Base-by-base conservation (phyloP, 345 rosid species). In the Nephelium lappaceum region DNA sequence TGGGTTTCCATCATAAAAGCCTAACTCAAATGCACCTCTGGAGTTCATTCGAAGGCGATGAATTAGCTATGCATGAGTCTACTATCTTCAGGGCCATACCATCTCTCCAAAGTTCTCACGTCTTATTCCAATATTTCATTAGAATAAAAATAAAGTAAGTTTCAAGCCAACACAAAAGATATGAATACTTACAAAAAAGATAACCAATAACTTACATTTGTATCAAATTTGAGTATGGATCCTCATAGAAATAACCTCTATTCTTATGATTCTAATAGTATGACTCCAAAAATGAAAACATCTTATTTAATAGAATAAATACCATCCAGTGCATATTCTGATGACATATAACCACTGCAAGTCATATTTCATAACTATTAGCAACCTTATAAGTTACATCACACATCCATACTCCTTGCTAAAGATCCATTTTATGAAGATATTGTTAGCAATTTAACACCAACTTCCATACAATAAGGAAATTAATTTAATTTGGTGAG, bases 51-150 rank as follows among this genome's bases (percentile, higher is more conserved):
- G 21, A 23, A n/a, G 81, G 57, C 51, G 36, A 21, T 10, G 67
- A 39, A 8, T 38, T 18, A 23, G 18, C 41, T 55, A 72, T 47
- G 18, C 23, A 36, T n/a, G 41, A 8, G 53, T 79, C 77, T 3
- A 79, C 65, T 47, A 79, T 31, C 21, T 79, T 71, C 67, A 79
- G 10, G 39, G 67, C 55, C 67, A 10, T 65, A 19, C 65, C 81
- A 36, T 79, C 12, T 36, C 65, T 79, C 81, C 81, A 79, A 14
- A 64, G 64, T 57, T 64, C 45, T 72, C 77, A 79, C 7, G 62
- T 72, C 77, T 79, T 57, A 60, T 62, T 36, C n/a, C 15, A 68
- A 55, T 0, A 10, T 39, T n/a, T 9, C 24, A 18, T 21, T 11
- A 18, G 25, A 58, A 58, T 18, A 58, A n/a, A 21, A 16, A 2